phyloP scores from a whole-genome alignment of 2,329 filamentous ascomycete species.

The Xylaria sp. region DNA sequence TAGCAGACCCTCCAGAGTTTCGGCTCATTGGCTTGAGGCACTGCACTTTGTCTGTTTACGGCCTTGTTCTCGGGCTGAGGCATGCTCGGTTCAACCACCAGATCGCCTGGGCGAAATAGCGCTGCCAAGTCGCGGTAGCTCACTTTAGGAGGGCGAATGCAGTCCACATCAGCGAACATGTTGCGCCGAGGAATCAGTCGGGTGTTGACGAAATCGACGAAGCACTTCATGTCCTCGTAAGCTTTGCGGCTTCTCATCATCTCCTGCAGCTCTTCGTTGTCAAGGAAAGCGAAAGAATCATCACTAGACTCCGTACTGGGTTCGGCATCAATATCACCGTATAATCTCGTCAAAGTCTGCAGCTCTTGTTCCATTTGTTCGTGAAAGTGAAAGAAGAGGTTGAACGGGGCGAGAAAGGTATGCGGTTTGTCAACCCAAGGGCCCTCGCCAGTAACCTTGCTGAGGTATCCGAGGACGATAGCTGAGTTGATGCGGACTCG shows the following conservation, averaged over 20 bases:
- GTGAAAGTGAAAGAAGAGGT: conserved; percentile 18
- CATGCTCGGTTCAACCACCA: conserved; percentile 16
- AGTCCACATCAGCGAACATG: conserved; percentile 14
- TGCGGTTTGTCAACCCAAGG: conserved; percentile 17
- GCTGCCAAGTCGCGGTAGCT: conserved; percentile 17
- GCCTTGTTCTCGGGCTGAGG: conserved; percentile 11
- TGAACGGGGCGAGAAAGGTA: conserved; percentile 18
- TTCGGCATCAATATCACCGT: background rate
- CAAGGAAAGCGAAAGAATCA: conserved; percentile 14
- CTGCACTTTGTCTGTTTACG: conserved; percentile 14
- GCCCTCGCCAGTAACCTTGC: conserved; percentile 19
- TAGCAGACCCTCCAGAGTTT: conserved; percentile 20
- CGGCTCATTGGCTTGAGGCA: conserved; percentile 11
- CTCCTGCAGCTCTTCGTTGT: conserved; percentile 11
- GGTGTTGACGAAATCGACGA: conserved; percentile 17
- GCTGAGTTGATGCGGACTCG: conserved; percentile 19
- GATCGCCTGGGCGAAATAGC: conserved; percentile 15
- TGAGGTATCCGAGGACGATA: conserved; percentile 19
- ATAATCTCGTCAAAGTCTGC: conserved; percentile 5
- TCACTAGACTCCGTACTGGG: background rate
- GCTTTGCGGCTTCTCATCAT: conserved; percentile 20
- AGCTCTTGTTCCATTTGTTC: conserved; percentile 17
- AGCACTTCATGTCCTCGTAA: conserved; percentile 19
- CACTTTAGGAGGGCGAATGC: conserved; percentile 9
- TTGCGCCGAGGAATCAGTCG: conserved; percentile 15